These are phyloP conservation scores for Macrocystidia cucumis DNA, from an alignment of 1,284 basidiomycete species.

Conservation along the genomic window DNA sequence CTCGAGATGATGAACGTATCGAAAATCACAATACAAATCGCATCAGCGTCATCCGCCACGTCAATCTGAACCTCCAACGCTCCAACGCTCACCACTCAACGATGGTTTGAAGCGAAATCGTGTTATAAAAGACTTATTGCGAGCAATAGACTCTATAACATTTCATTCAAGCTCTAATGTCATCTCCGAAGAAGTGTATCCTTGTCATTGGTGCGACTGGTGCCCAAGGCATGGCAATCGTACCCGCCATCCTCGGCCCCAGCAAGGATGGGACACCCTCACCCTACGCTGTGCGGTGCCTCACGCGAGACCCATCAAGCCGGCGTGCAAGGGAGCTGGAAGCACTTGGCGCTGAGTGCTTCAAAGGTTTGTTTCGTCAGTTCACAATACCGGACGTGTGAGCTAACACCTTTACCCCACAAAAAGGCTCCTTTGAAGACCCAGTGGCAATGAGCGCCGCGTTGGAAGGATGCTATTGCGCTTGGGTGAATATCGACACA, in stretches of 20 bases:
- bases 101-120: too few relatives aligned
- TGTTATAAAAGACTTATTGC: too few relatives aligned
- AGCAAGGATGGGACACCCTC: conserved; percentile 29
- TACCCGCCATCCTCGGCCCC: conserved; percentile 32
- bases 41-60: too few relatives aligned
- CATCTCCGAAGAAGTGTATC: conserved; percentile 29
- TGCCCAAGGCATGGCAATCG: conserved; percentile 38
- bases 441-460: conserved; percentile 22
- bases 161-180: too few relatives aligned
- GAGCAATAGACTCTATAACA: too few relatives aligned
- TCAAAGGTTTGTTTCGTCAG: conserved; percentile 25
- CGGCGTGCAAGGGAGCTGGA: conserved; percentile 27
- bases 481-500: conserved; percentile 38
- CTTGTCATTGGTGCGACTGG: conserved; percentile 46
- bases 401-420: not conserved
- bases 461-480: conserved; percentile 34
- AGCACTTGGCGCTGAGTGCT: conserved; percentile 31
- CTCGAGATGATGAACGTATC: too few relatives aligned
- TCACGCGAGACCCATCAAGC: conserved; percentile 34
- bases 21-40: too few relatives aligned
- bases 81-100: too few relatives aligned
- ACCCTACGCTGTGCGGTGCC: conserved; percentile 36
- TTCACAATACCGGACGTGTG: not conserved
- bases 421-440: conserved; percentile 28
- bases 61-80: too few relatives aligned